Conservation (phyloP, 2,329 filamentous ascomycete genomes). For the Thermomyces lanuginosus region DNA sequence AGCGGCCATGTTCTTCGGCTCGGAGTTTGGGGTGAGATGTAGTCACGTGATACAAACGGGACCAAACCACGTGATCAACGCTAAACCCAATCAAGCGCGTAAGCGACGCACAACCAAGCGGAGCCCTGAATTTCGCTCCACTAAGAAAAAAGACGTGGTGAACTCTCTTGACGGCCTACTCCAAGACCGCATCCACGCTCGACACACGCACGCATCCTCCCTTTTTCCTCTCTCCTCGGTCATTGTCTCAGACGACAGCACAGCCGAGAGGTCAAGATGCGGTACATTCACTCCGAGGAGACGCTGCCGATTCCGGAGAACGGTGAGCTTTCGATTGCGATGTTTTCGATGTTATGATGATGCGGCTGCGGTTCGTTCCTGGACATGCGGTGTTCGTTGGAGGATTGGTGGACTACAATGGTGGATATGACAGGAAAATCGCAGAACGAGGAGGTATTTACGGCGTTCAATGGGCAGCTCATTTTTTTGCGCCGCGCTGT, state of each 20-base stretch:
- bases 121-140: constrained; percentile 23
- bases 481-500: too few relatives aligned
- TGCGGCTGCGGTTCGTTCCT: constrained; percentile 1
- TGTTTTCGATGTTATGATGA: neutral
- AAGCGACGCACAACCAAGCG: constrained; percentile 31
- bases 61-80: constrained; percentile 21
- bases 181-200: constrained; percentile 12
- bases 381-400: neutral
- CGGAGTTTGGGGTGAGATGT: too few relatives aligned
- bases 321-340: constrained; percentile 50
- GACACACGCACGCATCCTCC: constrained; percentile 21
- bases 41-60: too few relatives aligned
- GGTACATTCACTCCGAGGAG: constrained; percentile 99
- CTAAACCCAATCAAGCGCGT: constrained; percentile 21
- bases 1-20: too few relatives aligned
- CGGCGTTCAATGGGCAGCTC: too few relatives aligned
- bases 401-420: too few relatives aligned
- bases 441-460: too few relatives aligned
- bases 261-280: constrained; percentile 57
- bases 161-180: constrained; percentile 21
- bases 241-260: constrained; percentile 9
- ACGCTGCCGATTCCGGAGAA: constrained; percentile 87
- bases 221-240: constrained; percentile 19
- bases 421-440: too few relatives aligned
- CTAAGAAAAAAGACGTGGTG: constrained; percentile 10